Conservation (phyloP, 805 yeast species). For the Candida coquimbonensis region DNA sequence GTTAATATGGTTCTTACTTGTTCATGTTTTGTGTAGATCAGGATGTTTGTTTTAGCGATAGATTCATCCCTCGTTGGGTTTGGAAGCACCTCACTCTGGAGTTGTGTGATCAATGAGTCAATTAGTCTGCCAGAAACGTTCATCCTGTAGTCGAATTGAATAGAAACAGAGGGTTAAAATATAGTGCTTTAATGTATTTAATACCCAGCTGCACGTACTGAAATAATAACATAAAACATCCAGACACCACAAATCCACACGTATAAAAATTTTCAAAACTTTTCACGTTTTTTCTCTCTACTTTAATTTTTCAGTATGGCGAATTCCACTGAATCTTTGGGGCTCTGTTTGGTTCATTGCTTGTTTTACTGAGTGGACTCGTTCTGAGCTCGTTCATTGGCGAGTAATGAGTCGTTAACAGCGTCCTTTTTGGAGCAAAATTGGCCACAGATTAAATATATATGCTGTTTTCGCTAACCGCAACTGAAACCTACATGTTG, state of each 20-base stretch:
- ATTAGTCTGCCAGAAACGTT: not conserved
- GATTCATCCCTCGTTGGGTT: conserved; percentile 2
- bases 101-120: not conserved
- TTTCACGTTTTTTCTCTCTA: no score
- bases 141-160: no score
- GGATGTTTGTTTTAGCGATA: conserved; percentile 6
- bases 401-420: conserved; percentile 9
- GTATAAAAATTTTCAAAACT: no score
- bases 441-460: not conserved
- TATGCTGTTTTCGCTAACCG: conserved; percentile 28
- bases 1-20: conserved; percentile 2
- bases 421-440: not conserved
- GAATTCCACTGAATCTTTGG: not conserved
- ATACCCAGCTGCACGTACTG: no score
- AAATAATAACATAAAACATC: no score
- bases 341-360: no score
- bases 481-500: conserved; percentile 26
- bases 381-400: conserved; percentile 2
- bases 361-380: not conserved
- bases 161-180: no score
- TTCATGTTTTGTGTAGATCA: conserved; percentile 10
- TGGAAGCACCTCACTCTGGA: not conserved
- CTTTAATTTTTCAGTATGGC: not conserved
- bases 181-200: no score
- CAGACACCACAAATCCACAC: no score